Evolutionary conservation across 2,329 filamentous ascomycete species (phyloP).

Genomic region (Talaromyces amestolkiae): DNA sequence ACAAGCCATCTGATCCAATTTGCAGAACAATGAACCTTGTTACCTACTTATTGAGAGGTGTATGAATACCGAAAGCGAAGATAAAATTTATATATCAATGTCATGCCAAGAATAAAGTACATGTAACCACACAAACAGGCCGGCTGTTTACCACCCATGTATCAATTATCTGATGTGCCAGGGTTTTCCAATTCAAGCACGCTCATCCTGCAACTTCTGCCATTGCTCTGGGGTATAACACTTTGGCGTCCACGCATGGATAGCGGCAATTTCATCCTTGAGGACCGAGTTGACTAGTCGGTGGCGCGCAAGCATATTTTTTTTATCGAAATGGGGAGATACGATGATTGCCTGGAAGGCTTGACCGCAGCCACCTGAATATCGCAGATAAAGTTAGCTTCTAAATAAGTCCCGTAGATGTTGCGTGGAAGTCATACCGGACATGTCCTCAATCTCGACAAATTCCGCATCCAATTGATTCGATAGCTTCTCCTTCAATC

Average conservation of each 20-base stretch:
- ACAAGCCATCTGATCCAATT: not conserved
- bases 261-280: constrained; percentile 82
- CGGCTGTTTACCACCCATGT: constrained; percentile 5
- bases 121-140: constrained; percentile 15
- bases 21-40: not conserved
- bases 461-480: constrained; percentile 70
- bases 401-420: not conserved
- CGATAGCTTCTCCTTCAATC: constrained; percentile 66
- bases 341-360: constrained; percentile 70
- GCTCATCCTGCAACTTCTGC: constrained; percentile 61
- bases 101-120: not conserved
- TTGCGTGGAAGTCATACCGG: constrained; percentile 57
- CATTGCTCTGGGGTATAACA: constrained; percentile 91
- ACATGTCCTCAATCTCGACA: constrained; percentile 89
- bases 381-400: not conserved
- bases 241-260: constrained; percentile 93
- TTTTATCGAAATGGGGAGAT: constrained; percentile 66
- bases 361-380: constrained; percentile 65
- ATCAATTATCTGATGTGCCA: not conserved
- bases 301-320: constrained; percentile 78
- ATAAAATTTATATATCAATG: constrained; percentile 1
- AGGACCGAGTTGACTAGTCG: constrained; percentile 79
- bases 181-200: constrained; percentile 16
- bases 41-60: not conserved
- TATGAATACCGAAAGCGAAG: not conserved